Evolutionary conservation across 2,329 filamentous ascomycete species (phyloP).

Genomic region (Clarireedia sp.): DNA sequence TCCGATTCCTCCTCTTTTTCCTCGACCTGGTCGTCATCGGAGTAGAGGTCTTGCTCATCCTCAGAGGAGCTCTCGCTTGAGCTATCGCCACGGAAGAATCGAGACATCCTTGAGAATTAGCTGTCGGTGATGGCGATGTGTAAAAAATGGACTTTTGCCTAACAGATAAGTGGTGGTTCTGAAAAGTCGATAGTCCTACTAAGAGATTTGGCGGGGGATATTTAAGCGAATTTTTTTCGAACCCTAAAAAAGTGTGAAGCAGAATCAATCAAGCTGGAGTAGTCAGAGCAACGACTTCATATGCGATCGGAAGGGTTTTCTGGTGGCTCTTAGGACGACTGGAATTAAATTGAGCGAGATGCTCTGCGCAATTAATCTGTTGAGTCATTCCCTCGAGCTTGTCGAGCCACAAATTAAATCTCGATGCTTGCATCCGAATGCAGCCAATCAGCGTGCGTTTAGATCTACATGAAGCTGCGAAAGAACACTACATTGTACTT

Average conservation of each 20-base stretch:
- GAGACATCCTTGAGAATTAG: slow-evolving; percentile 63
- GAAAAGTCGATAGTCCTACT: not conserved
- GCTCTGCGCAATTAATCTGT: no score
- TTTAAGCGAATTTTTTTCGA: slow-evolving; percentile 10
- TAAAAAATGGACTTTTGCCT: not conserved
- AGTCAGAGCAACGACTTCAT: no score
- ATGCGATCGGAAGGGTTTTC: no score
- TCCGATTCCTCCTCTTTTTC: slow-evolving; percentile 41
- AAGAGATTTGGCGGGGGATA: slow-evolving; percentile 10
- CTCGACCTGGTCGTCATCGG: slow-evolving; percentile 58
- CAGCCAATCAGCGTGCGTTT: not conserved
- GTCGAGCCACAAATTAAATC: no score
- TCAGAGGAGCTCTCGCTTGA: slow-evolving; percentile 87
- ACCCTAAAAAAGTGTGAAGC: not conserved
- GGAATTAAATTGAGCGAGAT: no score
- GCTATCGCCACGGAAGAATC: slow-evolving; percentile 96
- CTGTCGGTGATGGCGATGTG: not conserved
- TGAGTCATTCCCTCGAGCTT: no score
- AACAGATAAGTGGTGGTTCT: not conserved
- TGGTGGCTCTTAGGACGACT: no score
- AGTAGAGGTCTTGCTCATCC: slow-evolving; percentile 93
- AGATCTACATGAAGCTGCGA: not conserved
- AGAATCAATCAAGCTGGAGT: no score
- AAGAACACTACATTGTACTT: not conserved
- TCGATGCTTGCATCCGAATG: no score